Base-by-base conservation (phyloP, 345 rosid genomes). In the Chamaenerion angustifolium region DNA sequence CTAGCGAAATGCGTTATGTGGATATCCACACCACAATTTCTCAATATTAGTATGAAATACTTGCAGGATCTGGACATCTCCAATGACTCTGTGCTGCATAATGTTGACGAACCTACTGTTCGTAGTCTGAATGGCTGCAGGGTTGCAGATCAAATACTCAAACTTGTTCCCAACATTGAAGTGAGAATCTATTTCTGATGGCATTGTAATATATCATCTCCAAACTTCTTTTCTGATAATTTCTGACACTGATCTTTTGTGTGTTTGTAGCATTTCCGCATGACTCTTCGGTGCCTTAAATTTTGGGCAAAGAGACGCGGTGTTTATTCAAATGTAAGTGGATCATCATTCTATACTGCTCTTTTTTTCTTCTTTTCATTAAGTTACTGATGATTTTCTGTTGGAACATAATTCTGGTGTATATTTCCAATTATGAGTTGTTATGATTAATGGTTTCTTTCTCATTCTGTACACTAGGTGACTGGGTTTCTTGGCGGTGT, bases 91-190 rank as follows among this genome's bases (percentile, higher is more conserved):
- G 89, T 90, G 60, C 74, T 86, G 14, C 63, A 74, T 52, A 66
- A 83, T 50, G 82, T 80, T 45, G 98, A 90, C 68, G 98, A 83
- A 68, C 94, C 77, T 41, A 83, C 93, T 16, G 98, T 78, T 54
- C 81, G 95, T 42, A 90, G 98, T 68, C 98, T 90, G 59, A 86
- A 86, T 69, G 98, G 98, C 11, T 90, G 98, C 76, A 73, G 96
- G 65, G 98, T 83, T 71, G 96, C 98, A 23, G 98, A 86, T 69
- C 96, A 80, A 74, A 90, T 90, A 62, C 81, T 90, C 25, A 86
- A 78, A 65, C 87, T 81, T 25, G 89, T 90, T 70, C 96, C 98
- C 35, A 80, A 81, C 62, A 65, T 78, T 60, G 79, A 90, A 96
- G 98, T 86, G 60, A 63, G 54, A 56, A 35, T 16, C 16, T 46